phyloP scores from a whole-genome alignment of 495 filamentous ascomycete species.

The Trichodelitschia bisporula region DNA sequence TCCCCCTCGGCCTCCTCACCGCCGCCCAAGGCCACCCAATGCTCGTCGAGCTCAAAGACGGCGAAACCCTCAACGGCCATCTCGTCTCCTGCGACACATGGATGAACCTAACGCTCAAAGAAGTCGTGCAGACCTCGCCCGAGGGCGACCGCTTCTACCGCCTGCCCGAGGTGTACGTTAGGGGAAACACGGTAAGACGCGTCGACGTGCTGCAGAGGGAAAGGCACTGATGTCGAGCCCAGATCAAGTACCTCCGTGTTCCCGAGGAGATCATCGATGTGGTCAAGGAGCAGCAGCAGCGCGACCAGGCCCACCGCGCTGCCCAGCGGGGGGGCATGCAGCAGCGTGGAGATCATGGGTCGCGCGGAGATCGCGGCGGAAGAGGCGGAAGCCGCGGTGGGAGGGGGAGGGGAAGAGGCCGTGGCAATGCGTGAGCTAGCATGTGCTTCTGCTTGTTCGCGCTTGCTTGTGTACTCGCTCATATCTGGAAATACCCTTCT shows the following conservation, averaged over 20 bases:
- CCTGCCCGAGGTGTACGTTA: conserved; percentile 80
- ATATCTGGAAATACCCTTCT: no score
- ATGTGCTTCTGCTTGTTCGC: no score
- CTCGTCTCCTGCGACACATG: conserved; percentile 91
- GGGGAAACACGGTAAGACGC: conserved; percentile 65
- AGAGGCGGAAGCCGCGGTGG: no score
- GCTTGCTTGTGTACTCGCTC: no score
- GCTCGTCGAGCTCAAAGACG: conserved; percentile 97
- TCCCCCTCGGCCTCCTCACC: conserved; percentile 78
- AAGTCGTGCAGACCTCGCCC: conserved; percentile 90
- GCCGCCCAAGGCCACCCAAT: conserved; percentile 96
- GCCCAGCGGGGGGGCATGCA: no score
- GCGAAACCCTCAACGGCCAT: conserved; percentile 91
- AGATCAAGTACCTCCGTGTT: conserved; percentile 98
- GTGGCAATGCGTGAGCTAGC: no score
- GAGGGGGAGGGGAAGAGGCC: no score
- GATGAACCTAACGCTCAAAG: conserved; percentile 96
- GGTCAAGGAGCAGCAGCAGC: conserved; percentile 65
- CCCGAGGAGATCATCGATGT: conserved; percentile 87
- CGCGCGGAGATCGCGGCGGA: no score
- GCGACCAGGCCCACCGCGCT: no score
- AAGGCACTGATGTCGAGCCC: neutral
- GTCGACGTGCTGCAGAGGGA: no score
- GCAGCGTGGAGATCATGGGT: no score
- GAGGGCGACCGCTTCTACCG: conserved; percentile 86